Evolutionary conservation across 2,329 filamentous ascomycete species (phyloP).

Genomic region (Lachnellula subtilissima): DNA sequence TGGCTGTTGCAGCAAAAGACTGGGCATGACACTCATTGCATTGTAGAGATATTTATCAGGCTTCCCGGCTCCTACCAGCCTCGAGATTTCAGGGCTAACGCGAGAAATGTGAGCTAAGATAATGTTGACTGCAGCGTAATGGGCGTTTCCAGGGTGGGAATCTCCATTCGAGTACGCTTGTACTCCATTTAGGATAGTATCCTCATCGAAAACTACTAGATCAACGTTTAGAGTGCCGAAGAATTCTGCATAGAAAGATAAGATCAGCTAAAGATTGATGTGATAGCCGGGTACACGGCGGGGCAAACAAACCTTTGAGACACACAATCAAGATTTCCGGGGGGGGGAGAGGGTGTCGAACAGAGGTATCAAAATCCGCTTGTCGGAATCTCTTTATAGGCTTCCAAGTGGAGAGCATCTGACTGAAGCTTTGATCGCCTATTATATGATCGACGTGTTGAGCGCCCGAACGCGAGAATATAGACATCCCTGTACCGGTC

Average conservation of each 20-base stretch:
- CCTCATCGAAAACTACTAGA: slow-evolving; percentile 7
- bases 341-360: slow-evolving; percentile 5
- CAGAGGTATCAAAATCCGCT: slow-evolving; percentile 3
- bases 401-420: slow-evolving; percentile 5
- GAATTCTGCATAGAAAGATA: background rate
- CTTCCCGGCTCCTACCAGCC: background rate
- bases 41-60: slow-evolving; percentile 11
- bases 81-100: background rate
- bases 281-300: background rate
- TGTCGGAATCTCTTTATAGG: background rate
- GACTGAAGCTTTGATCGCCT: slow-evolving; percentile 12
- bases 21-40: slow-evolving; percentile 8
- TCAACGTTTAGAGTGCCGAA: slow-evolving; percentile 5
- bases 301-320: background rate
- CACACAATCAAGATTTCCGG: slow-evolving; percentile 4
- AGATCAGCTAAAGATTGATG: background rate
- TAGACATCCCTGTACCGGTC: slow-evolving; percentile 4
- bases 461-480: slow-evolving; percentile 13
- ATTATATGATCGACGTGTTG: slow-evolving; percentile 10
- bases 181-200: slow-evolving; percentile 7
- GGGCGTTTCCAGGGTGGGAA: background rate
- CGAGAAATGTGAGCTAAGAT: slow-evolving; percentile 10
- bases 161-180: slow-evolving; percentile 6
- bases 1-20: slow-evolving; percentile 7
- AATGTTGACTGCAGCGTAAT: slow-evolving; percentile 13